Conservation (phyloP, 2,329 filamentous ascomycete species). For the Tolypocladium sp. region DNA sequence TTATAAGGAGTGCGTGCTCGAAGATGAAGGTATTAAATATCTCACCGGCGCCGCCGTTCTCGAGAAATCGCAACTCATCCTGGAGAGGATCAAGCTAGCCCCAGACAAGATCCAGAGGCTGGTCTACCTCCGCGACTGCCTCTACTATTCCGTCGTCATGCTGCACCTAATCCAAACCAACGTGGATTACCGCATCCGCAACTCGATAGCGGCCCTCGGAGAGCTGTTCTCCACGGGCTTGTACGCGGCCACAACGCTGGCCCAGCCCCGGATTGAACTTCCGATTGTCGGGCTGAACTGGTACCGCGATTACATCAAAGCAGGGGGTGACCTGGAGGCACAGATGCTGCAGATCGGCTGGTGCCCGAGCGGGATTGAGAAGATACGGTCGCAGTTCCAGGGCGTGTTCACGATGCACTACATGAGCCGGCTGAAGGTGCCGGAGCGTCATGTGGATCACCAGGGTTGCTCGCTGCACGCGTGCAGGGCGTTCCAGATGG, state of each 20-base stretch:
- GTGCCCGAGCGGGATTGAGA: conserved; percentile 22
- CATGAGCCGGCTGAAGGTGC: conserved; percentile 10
- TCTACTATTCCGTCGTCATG: conserved; percentile 9
- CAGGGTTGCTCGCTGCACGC: conserved; percentile 11
- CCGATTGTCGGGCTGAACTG: conserved; percentile 9
- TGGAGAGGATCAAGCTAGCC: conserved; percentile 4
- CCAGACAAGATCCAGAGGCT: conserved; percentile 6
- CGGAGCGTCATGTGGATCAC: conserved; percentile 10
- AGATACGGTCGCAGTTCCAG: conserved; percentile 12
- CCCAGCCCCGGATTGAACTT: conserved; percentile 4
- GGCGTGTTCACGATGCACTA: conserved; percentile 14
- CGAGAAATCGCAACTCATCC: neutral
- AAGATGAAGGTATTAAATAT: conserved; percentile 1
- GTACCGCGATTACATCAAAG: conserved; percentile 8
- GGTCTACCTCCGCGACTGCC: conserved; percentile 9
- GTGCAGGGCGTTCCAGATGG: conserved; percentile 20
- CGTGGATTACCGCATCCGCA: conserved; percentile 14
- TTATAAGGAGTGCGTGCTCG: conserved; percentile 2
- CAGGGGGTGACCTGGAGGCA: conserved; percentile 9
- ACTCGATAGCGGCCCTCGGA: conserved; percentile 16
- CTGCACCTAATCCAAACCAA: conserved; percentile 6
- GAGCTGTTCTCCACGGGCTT: conserved; percentile 13
- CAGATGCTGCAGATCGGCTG: conserved; percentile 19
- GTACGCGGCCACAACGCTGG: neutral
- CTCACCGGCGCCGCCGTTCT: conserved; percentile 4